Percentiles rank a stretch among this genome's conserved stretches.
These are phyloP conservation scores for Scalesia atractyloides DNA, from an alignment of 129 eudicot species.

Conservation along the genomic window DNA sequence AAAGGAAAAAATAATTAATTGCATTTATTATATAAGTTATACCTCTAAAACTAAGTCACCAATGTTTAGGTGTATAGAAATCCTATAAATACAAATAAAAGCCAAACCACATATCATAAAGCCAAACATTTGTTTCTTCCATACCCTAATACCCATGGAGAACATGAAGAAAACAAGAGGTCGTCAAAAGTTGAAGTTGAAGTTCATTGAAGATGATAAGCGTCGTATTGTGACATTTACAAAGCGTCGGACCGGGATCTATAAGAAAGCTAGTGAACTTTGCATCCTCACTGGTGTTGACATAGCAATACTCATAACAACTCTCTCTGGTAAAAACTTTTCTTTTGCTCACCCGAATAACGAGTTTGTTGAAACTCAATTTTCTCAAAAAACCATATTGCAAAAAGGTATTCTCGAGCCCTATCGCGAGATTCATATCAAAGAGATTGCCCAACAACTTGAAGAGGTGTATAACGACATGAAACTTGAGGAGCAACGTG, in stretches of 20 bases:
- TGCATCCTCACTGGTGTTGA: slow-evolving; percentile 8
- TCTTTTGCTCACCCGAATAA: slow-evolving; percentile 14
- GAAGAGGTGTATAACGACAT: background rate
- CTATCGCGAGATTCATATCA: background rate
- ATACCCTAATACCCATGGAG: background rate
- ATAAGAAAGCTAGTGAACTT: slow-evolving; percentile 10
- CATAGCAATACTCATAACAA: slow-evolving; percentile 6
- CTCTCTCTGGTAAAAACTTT: background rate
- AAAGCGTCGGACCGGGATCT: slow-evolving; percentile 18
- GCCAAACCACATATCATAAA: background rate
- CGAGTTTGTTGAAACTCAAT: slow-evolving; percentile 2
- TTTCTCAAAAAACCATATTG: background rate
- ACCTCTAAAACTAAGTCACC: no score
- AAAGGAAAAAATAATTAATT: no score
- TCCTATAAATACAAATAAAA: background rate
- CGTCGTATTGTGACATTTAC: background rate
- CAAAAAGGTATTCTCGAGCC: background rate
- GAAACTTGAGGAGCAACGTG: slow-evolving; percentile 12
- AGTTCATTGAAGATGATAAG: slow-evolving; percentile 10
- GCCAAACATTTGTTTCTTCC: background rate
- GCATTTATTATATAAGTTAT: no score
- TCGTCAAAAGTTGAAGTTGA: slow-evolving; percentile 8
- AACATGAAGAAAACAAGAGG: background rate
- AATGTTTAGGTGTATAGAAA: background rate
- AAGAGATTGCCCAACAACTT: slow-evolving; percentile 8